phyloP scores from a whole-genome alignment of 805 yeast species.

The Saturnispora serradocipensis region DNA sequence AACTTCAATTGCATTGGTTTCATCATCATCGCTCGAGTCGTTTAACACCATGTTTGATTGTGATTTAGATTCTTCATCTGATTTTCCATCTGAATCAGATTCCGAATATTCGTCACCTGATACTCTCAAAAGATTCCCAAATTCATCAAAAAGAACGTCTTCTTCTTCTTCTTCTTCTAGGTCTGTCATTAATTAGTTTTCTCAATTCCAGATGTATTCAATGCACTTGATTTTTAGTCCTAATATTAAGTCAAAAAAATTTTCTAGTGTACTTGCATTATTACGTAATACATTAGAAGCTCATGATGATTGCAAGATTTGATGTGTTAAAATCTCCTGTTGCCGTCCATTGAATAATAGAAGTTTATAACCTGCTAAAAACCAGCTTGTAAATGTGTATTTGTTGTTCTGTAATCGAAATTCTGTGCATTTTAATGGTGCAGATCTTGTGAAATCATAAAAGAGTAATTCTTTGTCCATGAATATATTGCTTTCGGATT shows the following conservation, averaged over 20 bases:
- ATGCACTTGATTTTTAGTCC: neutral
- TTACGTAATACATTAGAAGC: neutral
- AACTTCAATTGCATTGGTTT: slow-evolving; percentile 19
- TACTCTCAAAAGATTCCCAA: slow-evolving; percentile 59
- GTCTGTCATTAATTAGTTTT: neutral
- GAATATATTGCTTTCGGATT: slow-evolving; percentile 3
- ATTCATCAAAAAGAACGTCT: slow-evolving; percentile 73
- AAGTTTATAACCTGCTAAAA: neutral
- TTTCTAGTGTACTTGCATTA: neutral
- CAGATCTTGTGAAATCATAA: neutral
- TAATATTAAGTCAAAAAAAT: neutral
- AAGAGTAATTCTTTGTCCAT: neutral
- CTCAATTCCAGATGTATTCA: neutral
- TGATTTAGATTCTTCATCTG: neutral
- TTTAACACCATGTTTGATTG: neutral
- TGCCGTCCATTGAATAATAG: neutral
- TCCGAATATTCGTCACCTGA: slow-evolving; percentile 30
- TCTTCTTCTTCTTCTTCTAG: slow-evolving; percentile 40
- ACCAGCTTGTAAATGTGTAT: neutral
- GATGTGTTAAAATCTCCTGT: neutral
- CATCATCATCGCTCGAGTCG: slow-evolving; percentile 12
- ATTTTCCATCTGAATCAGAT: slow-evolving; percentile 25
- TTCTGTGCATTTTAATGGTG: neutral
- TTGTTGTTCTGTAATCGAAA: neutral
- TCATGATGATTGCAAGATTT: neutral